Base-by-base conservation (phyloP, 345 rosid genomes). In the Gossypium thurberi region DNA sequence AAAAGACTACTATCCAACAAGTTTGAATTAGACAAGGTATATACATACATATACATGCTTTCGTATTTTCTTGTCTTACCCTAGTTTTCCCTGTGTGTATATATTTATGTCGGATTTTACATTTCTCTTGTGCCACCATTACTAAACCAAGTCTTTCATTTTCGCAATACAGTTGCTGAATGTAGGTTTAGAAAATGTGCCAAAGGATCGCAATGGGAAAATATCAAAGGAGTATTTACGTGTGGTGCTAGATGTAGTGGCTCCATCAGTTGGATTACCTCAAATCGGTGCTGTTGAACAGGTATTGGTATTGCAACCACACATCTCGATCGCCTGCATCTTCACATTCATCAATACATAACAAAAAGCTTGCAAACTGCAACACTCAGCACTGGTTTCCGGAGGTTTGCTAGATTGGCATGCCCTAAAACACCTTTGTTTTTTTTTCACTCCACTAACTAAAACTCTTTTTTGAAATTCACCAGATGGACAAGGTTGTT, bases 1-100 rank as follows among this genome's bases (percentile, higher is more conserved):
- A 87, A 77, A 82, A 87, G 88, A 75, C 87, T 95, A 40, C 75
- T 92, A 55, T 71, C 87, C 71, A 91, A 91, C 79, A 92, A 91
- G 84, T 88, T 89, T 58, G 99, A 95, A 71, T 74, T 88, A 11
- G 98, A 92, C 64, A 91, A 95, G 97, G 99, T 92, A 17, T 48
- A 51, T 33, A 33, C 51, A 47, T 47, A 47, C 17, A 3, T 50
- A 17, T 15, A 13, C 55, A 50, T 50, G 14, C 40, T 50, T 6
- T 50, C 1, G 51, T 47, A 14, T 13, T 50, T 4, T 47, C 51
- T 47, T 10, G 44, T 56, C 67, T 28, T 13, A 3, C 68, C 20
- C 15, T 61, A 42, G 65, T 13, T 60, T 28, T 26, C 20, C 7
- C 40, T 33, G 7, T 5, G 7, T 33, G 7, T 6, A 33, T 4